Evolutionary conservation across 2,329 filamentous ascomycete species (phyloP), one percentile per base, ranked within the genome.

Genomic region (Calcarisporium arbuscula): DNA sequence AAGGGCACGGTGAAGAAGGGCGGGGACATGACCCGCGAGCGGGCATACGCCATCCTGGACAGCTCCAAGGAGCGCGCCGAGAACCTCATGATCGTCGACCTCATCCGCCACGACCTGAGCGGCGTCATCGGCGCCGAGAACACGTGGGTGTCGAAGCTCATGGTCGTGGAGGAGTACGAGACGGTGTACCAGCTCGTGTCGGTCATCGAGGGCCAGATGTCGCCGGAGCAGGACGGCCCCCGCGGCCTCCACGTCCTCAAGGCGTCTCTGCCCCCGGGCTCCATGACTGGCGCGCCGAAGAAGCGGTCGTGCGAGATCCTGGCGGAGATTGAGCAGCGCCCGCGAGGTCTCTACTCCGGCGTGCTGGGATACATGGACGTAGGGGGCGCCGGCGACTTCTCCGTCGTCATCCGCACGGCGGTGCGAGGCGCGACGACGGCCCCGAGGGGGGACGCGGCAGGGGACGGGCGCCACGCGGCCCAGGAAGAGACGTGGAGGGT

Each of bases 251-350:
- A 78, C 28, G 74, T 81, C 8, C 65, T 86, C 3, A 67, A 72
- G 11, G 58, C 68, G 15, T 77, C 72, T 16, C 62, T 86, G 3
- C 82, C 82, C 0, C 79, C 82, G 0, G 82, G 82, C 2, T 80
- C 74, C 28, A 87, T 86, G 82, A 87, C 82, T 2, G 82, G 82
- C 12, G 82, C 82, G 0, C 82, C 82, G 0, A 87, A 86, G 57
- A 80, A 82, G 50, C 68, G 82, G 6, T 80, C 74, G 11, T 85
- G 81, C 52, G 72, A 83, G 56, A 67, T 85, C 19, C 64, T 86
- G 8, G 61, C 68, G 30, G 56, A 64, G 1, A 68, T 84, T 27
- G 80, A 85, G 53, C 51, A 57, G 14, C 52, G 67, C 25, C 64
- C 45, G 52, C 10, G 82, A 19, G 72, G 77, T 3, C 60, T 85